Base-by-base conservation (phyloP, 257 asterid genomes). In the Solanum clarkiae region DNA sequence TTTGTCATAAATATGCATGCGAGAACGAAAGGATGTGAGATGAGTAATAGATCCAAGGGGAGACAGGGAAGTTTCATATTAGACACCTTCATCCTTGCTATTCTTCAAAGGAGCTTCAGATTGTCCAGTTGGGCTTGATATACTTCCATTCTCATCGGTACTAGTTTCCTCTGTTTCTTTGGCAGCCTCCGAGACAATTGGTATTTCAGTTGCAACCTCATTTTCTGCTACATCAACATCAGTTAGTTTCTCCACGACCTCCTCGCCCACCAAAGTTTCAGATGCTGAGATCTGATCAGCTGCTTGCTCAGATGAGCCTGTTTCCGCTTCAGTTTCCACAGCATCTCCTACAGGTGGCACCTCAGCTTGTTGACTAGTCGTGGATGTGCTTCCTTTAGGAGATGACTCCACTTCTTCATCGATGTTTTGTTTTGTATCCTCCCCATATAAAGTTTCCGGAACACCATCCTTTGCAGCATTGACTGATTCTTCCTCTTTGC, bases 41-140 rank as follows among this genome's bases (percentile, higher is more conserved):
- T 59, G 42, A 36, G 66, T 80, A 77, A 70, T 16, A 26, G 65
- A 68, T 56, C 26, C 63, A 18, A 72, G 62, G 57, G 40, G 24
- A 57, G 59, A 42, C 18, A 71, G 20, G 72, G 84, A 81, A 74
- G 85, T 60, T 66, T 86, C 69, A 65, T 65, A 89, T 49, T 40
- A 85, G 87, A 84, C 69, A 93, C 94, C 97, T 91, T 92, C 80
- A 66, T 86, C 81, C 53, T 17, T 49, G 88, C 82, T 88, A 83
- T 90, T 77, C 77, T 68, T 84, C 42, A 75, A 70, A 87, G 84
- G 81, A 82, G 59, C 86, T 6, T 84, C 90, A 70, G 80, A 68
- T 86, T 87, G 84, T 60, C 77, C 90, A 80, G 74, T 82, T 80
- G 93, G 88, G 90, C 88, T 88, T 54, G 88, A 85, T 71, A 74